These are phyloP conservation scores for Diatrype stigma DNA, from an alignment of 2,329 filamentous ascomycete species.

Conservation along the genomic window DNA sequence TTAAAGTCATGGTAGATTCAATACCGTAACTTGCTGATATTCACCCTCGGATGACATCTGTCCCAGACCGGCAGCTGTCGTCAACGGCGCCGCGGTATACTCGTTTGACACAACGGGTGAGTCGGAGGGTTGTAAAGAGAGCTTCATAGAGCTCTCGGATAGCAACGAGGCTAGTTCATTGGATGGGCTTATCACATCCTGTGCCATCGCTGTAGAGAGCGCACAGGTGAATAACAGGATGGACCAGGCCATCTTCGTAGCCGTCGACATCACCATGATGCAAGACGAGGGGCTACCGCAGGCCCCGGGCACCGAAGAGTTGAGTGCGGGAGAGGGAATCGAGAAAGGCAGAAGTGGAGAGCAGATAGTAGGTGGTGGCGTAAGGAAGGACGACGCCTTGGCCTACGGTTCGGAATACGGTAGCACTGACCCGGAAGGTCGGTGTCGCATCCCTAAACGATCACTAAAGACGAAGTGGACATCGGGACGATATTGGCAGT, in stretches of 20 bases:
- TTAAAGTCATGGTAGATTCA: slow-evolving; percentile 1
- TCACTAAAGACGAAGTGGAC: background rate
- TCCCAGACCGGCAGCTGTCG: slow-evolving; percentile 20
- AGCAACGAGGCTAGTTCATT: slow-evolving; percentile 12
- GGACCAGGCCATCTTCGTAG: slow-evolving; percentile 30
- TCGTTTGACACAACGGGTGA: slow-evolving; percentile 9
- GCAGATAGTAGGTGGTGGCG: background rate
- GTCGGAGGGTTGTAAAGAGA: slow-evolving; percentile 13
- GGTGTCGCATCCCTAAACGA: background rate
- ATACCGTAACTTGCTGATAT: slow-evolving; percentile 7
- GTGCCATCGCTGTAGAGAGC: slow-evolving; percentile 29
- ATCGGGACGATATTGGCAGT: background rate
- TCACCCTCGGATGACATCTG: slow-evolving; percentile 8
- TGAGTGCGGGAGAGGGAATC: slow-evolving; percentile 1
- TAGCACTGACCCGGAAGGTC: background rate
- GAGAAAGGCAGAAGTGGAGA: background rate
- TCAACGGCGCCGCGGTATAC: slow-evolving; percentile 25
- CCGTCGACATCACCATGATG: slow-evolving; percentile 34
- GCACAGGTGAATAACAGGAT: slow-evolving; percentile 27
- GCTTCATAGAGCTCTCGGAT: slow-evolving; percentile 17
- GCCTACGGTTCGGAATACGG: background rate
- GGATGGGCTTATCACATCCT: slow-evolving; percentile 20
- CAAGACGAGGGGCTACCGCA: slow-evolving; percentile 4
- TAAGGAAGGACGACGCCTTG: no score
- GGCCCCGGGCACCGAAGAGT: background rate